A percentile compares a stretch with the other conserved stretches of the same genome.
phyloP scores from a whole-genome alignment of 2,329 filamentous ascomycete genomes.

The Aciculosporium take region DNA sequence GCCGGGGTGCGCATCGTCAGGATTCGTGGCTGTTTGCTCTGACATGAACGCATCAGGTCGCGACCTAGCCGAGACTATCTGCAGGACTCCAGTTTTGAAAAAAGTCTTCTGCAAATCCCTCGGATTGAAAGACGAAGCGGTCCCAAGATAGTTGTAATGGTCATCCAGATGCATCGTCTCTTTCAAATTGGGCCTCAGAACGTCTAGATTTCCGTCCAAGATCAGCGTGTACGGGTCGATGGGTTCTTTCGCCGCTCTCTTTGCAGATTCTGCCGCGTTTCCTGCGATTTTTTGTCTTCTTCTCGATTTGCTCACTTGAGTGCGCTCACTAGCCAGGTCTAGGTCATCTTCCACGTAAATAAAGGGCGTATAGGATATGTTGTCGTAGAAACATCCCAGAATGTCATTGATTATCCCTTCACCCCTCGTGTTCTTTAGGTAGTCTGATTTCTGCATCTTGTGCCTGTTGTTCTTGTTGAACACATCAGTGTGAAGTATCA shows the following conservation, averaged over 20 bases:
- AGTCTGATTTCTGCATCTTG: slow-evolving; percentile 95
- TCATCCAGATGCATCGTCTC: slow-evolving; percentile 91
- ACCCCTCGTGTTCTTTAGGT: slow-evolving; percentile 84
- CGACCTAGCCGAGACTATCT: slow-evolving; percentile 89
- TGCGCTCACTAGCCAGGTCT: slow-evolving; percentile 61
- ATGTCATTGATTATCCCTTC: slow-evolving; percentile 92
- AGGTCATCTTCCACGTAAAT: slow-evolving; percentile 92
- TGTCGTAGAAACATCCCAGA: slow-evolving; percentile 93
- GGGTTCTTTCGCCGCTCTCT: slow-evolving; percentile 60
- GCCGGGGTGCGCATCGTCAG: slow-evolving; percentile 73
- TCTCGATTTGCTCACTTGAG: slow-evolving; percentile 55
- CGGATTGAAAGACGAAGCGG: slow-evolving; percentile 60
- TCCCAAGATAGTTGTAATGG: slow-evolving; percentile 76
- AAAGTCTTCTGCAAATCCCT: slow-evolving; percentile 76
- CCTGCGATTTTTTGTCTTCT: slow-evolving; percentile 57
- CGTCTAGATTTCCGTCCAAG: slow-evolving; percentile 74
- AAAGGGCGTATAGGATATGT: slow-evolving; percentile 95
- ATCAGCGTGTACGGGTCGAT: slow-evolving; percentile 94
- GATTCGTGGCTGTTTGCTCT: slow-evolving; percentile 71
- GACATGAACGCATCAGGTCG: slow-evolving; percentile 91
- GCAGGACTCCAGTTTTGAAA: slow-evolving; percentile 78
- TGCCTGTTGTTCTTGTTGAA: slow-evolving; percentile 99
- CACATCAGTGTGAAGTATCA: slow-evolving; percentile 95
- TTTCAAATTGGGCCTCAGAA: slow-evolving; percentile 69
- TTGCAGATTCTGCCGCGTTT: slow-evolving; percentile 35